Percentiles rank a stretch among this genome's conserved stretches.
phyloP scores from a whole-genome alignment of 2,329 filamentous ascomycete genomes.

The Dactylellina parvicollis region DNA sequence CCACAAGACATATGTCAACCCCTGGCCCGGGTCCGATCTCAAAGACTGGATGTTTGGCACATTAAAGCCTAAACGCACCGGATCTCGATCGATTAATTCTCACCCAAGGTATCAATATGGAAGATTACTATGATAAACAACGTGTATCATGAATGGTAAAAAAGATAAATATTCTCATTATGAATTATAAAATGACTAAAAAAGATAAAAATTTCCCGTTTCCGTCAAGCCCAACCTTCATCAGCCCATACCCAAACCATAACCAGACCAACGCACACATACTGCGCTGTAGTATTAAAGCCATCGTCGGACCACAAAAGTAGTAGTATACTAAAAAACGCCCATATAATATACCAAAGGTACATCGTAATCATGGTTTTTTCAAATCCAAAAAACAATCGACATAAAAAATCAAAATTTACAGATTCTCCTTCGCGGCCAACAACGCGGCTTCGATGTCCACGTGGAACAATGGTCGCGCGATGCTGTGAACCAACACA shows the following conservation, averaged over 20 bases:
- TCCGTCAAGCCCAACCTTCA: background rate
- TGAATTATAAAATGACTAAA: background rate
- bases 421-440: conserved; percentile 78
- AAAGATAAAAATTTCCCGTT: background rate
- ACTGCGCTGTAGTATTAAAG: background rate
- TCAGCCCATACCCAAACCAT: background rate
- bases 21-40: too few species aligned
- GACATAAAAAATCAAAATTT: background rate
- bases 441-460: conserved; percentile 90
- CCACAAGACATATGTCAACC: background rate
- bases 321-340: background rate
- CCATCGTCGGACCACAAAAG: background rate
- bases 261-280: background rate
- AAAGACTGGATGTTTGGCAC: too few species aligned
- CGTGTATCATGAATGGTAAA: too few species aligned
- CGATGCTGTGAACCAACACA: conserved; percentile 82
- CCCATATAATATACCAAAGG: background rate
- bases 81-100: too few species aligned
- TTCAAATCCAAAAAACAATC: background rate
- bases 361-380: background rate
- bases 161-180: too few species aligned
- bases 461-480: conserved; percentile 91
- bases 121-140: too few species aligned
- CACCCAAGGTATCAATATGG: too few species aligned
- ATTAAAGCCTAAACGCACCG: background rate